Base-by-base conservation (phyloP, 768 basidiomycete species). In the Coprinellus aureogranulatus region DNA sequence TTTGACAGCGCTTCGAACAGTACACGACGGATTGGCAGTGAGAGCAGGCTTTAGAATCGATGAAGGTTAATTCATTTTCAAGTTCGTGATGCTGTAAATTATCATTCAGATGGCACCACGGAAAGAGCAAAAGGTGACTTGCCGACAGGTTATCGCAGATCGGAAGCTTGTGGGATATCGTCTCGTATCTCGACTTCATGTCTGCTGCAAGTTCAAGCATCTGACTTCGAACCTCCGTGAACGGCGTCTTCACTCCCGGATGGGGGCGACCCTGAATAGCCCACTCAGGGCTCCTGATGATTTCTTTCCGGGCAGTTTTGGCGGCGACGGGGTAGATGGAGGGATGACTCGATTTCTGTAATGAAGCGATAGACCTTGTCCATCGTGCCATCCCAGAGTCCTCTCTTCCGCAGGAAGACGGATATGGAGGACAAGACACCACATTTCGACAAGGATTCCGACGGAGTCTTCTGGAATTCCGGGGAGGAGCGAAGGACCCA, bases 21-120 rank as follows among this genome's bases (percentile, higher is more conserved):
- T 52, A 52, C 4, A 34, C 28, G 34, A 52, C 50, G 9, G 50
- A 52, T 4, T 52, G 50, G 28, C 50, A 52, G 22, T 52, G 23
- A 30, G 31, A 52, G 34, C 50, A 52, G 4, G 50, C 26, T 20
- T 52, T 52, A 12, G 50, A 22, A 18, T 37, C 23, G 28, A 37
- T 11, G 12, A n/a, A 22, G 5, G 28, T 16, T 37, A 20, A 20
- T 3, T 52, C 28, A 12, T 10, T 49, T n/a, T n/a, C n/a, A n/a
- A n/a, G n/a, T 49, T 10, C 23, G 23, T 30, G 25, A 49, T 49
- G 47, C 28, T 49, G 28, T 34, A 6, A 14, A 45, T 45, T n/a
- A n/a, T n/a, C n/a, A n/a, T n/a, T n/a, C n/a, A n/a, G n/a, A n/a
- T n/a, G n/a, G n/a, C n/a, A n/a, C n/a, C n/a, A n/a, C n/a, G n/a